Percentiles rank a stretch among this genome's conserved stretches.
Conservation (phyloP, 202 grass and related monocot species). For the Zizania palustris region DNA sequence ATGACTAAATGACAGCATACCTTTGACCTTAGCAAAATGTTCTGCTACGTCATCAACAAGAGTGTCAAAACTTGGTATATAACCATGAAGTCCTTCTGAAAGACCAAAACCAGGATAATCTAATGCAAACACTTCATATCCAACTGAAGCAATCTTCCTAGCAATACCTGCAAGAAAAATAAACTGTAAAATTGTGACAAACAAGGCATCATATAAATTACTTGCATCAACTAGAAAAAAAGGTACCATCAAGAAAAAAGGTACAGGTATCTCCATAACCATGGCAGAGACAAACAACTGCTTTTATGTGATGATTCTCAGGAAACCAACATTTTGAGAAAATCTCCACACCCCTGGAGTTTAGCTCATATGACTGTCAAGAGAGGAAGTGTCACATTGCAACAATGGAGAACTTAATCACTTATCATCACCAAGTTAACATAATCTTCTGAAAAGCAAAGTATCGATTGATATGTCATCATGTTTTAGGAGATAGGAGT, state of each 20-base stretch:
- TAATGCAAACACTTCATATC: slow-evolving; percentile 93
- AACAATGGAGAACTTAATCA: slow-evolving; percentile 9
- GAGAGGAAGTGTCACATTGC: slow-evolving; percentile 13
- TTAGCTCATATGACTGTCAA: slow-evolving; percentile 73
- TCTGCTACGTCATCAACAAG: slow-evolving; percentile 72
- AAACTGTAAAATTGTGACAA: slow-evolving; percentile 19
- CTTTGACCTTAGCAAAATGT: slow-evolving; percentile 81
- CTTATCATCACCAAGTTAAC: slow-evolving; percentile 6
- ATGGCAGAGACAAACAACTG: slow-evolving; percentile 90
- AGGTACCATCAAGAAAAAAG: slow-evolving; percentile 93
- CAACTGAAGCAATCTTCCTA: slow-evolving; percentile 78
- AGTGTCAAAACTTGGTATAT: slow-evolving; percentile 75
- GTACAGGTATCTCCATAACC: slow-evolving; percentile 96
- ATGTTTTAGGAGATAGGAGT: not conserved
- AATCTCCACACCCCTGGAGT: slow-evolving; percentile 91
- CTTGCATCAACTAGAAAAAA: slow-evolving; percentile 35
- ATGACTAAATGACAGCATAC: slow-evolving; percentile 39
- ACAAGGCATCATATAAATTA: slow-evolving; percentile 16
- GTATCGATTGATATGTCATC: not conserved
- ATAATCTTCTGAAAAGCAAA: slow-evolving; percentile 1
- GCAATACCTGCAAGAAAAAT: slow-evolving; percentile 69
- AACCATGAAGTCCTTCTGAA: slow-evolving; percentile 98
- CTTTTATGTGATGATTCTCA: slow-evolving; percentile 59
- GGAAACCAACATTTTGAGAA: slow-evolving; percentile 95
- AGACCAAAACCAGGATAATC: slow-evolving; percentile 96